Conservation (phyloP, 495 filamentous ascomycete species). For the Neurospora pannonica region DNA sequence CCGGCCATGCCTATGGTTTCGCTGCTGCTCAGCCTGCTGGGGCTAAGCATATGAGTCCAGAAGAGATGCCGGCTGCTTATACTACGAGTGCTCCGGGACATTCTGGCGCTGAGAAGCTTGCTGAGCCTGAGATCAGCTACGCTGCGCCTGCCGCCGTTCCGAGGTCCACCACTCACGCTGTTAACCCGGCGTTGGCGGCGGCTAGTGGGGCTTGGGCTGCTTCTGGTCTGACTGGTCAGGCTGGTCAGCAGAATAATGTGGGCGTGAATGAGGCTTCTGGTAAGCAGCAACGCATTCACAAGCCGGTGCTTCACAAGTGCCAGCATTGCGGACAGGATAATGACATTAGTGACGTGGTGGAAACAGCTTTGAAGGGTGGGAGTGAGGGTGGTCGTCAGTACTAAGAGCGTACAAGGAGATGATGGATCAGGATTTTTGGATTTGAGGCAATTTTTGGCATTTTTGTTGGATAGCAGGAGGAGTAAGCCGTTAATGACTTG, state of each 20-base stretch:
- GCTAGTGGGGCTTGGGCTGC: constrained; percentile 13
- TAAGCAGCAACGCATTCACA: background rate
- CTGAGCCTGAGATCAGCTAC: background rate
- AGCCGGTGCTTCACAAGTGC: constrained; percentile 20
- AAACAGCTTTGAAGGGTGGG: background rate
- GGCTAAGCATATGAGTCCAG: background rate
- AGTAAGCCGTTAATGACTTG: background rate
- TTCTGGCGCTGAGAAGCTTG: background rate
- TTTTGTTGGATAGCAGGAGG: background rate
- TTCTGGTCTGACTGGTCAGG: background rate
- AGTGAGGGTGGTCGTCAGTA: background rate
- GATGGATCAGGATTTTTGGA: background rate
- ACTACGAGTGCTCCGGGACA: background rate
- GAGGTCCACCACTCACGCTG: background rate
- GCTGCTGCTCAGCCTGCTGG: background rate
- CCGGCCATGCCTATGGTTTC: background rate
- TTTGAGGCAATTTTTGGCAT: background rate
- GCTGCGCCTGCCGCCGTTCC: background rate
- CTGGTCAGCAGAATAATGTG: background rate
- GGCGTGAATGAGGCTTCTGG: background rate
- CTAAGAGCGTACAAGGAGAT: background rate
- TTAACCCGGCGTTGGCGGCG: constrained; percentile 11
- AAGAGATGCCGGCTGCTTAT: background rate
- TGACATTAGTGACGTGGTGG: constrained; percentile 17
- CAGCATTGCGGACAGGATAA: constrained; percentile 26